Percentiles rank a stretch among this genome's conserved stretches.
phyloP scores from a whole-genome alignment of 1,139 yeast species.

The Taphrina communis region DNA sequence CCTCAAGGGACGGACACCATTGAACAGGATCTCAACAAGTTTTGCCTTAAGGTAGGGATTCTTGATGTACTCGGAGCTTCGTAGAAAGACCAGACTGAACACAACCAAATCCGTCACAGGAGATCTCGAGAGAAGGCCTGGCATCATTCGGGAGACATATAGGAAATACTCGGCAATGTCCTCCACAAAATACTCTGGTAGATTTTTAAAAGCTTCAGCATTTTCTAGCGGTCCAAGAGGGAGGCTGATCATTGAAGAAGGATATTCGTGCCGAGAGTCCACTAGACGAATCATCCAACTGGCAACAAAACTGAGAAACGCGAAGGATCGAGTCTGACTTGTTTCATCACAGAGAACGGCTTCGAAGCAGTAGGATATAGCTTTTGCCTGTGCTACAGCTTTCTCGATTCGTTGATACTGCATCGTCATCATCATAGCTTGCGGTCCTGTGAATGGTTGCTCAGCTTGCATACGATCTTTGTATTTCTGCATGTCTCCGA shows the following conservation, averaged over 20 bases:
- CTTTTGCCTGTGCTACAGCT: constrained; percentile 54
- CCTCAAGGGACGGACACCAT: constrained; percentile 61
- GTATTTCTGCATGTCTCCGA: constrained; percentile 62
- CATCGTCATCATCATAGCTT: constrained; percentile 46
- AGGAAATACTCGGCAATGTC: constrained; percentile 79
- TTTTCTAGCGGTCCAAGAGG: constrained; percentile 63
- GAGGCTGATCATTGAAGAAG: constrained; percentile 60
- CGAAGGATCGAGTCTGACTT: constrained; percentile 71
- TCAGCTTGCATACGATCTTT: constrained; percentile 55
- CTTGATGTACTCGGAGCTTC: constrained; percentile 84
- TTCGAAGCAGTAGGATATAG: constrained; percentile 61
- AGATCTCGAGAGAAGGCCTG: constrained; percentile 47
- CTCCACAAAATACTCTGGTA: constrained; percentile 85
- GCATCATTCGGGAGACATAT: constrained; percentile 63
- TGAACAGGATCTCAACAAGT: constrained; percentile 77
- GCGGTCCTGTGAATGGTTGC: constrained; percentile 48
- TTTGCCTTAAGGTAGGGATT: constrained; percentile 92
- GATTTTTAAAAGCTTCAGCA: constrained; percentile 64
- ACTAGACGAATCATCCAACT: constrained; percentile 72
- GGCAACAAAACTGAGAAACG: constrained; percentile 75
- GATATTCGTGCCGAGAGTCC: constrained; percentile 72
- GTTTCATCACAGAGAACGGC: constrained; percentile 64
- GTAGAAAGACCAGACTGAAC: constrained; percentile 71
- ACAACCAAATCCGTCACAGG: constrained; percentile 60
- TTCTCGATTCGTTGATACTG: constrained; percentile 57